These are phyloP conservation scores for Microsporum canis DNA, from an alignment of 2,329 filamentous ascomycete species.

Conservation along the genomic window DNA sequence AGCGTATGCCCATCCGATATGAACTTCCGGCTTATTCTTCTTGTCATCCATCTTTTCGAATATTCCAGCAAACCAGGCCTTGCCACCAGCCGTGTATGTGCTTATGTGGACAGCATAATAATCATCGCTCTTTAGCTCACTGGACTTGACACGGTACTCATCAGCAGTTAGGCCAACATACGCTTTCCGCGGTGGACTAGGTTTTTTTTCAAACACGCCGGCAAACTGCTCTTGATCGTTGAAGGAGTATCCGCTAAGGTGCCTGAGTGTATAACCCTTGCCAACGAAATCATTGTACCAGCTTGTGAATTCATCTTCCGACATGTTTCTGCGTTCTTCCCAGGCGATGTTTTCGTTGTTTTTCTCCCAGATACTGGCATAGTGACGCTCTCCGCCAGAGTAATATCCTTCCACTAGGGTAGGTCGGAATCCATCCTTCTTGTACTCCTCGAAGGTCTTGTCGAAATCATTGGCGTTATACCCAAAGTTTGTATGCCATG, in stretches of 20 bases:
- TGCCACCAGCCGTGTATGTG: conserved; percentile 8
- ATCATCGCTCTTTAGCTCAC: conserved; percentile 5
- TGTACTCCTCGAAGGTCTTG: conserved; percentile 6
- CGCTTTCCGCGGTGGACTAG: conserved; percentile 5
- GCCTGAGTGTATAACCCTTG: not conserved
- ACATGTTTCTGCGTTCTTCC: not conserved
- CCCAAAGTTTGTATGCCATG: conserved; percentile 8
- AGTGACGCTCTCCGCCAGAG: conserved; percentile 8
- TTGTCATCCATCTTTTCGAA: conserved; percentile 10
- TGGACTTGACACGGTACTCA: conserved; percentile 7
- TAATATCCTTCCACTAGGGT: conserved; percentile 11
- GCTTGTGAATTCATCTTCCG: not conserved
- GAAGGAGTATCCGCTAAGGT: not conserved
- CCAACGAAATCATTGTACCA: not conserved
- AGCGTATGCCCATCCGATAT: conserved; percentile 6
- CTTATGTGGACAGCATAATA: conserved; percentile 11
- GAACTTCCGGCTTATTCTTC: not conserved
- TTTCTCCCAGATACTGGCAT: conserved; percentile 12
- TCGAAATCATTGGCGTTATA: conserved; percentile 5
- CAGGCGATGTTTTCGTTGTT: not conserved
- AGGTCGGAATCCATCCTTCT: conserved; percentile 10
- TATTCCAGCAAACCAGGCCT: conserved; percentile 8
- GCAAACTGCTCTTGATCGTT: conserved; percentile 1
- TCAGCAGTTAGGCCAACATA: conserved; percentile 1
- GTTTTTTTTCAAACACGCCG: conserved; percentile 7